Base-by-base conservation (phyloP, 1,139 yeast genomes). In the Kodamaea sp. region DNA sequence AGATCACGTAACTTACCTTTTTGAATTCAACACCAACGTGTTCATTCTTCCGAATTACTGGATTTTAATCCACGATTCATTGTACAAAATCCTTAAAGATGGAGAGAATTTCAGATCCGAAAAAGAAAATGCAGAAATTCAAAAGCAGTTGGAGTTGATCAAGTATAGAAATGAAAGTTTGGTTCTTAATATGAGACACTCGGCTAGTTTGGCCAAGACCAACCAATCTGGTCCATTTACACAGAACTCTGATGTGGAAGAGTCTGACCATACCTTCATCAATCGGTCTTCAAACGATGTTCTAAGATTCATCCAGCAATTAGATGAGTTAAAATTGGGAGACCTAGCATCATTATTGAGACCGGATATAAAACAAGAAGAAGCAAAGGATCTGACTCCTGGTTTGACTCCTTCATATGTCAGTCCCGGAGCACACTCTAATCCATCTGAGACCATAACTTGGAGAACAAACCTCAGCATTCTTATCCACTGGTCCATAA, bases 11-110 rank as follows among this genome's bases (percentile, higher is more conserved):
- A 55, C 61, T 11, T 69, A 66, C 41, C 59, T 83, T 14, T 87
- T 84, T 63, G 70, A 70, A 47, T 59, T 63, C 48, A 72, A 82
- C 69, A 48, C 80, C 53, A 89, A 85, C 48, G 73, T 82, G 4
- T 88, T 89, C 48, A 79, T 89, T n/a, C 70, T 86, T 24, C 95
- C 96, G 0, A 73, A 71, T 34, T 72, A 68, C 38, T 89, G 97
- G 97, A 66, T 72, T 10, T 53, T 73, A 5, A 61, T 85, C 31
- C 80, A 80, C 29, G 69, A 75, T 1, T 47, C 61, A 0, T 48
- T 71, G 15, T 54, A 50, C 33, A 53, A 53, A 14, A 74, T 78
- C 1, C 38, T 47, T 12, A 36, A 58, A 7, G 44, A 64, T 56
- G 50, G 74, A 56, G 28, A 61, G 67, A 10, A 49, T 47, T 15